These are phyloP conservation scores for Suhomyces emberorum DNA, from an alignment of 805 yeast species.

Conservation along the genomic window DNA sequence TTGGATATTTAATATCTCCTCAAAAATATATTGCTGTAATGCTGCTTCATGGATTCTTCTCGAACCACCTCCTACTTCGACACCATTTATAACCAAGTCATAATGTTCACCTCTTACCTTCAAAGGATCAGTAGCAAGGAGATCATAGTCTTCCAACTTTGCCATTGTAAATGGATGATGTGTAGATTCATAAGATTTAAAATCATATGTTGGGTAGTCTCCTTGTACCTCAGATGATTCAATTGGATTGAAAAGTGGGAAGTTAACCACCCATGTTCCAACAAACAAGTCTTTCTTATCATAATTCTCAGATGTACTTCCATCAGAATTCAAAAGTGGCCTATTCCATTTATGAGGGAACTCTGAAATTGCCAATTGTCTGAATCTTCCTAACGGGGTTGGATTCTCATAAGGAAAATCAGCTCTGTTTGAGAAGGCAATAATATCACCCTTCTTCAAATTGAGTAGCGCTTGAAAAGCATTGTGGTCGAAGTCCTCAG, in stretches of 20 bases:
- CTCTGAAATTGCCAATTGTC: slow-evolving; percentile 66
- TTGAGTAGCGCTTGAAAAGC: slow-evolving; percentile 27
- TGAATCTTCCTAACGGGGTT: slow-evolving; percentile 84
- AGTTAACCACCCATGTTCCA: slow-evolving; percentile 84
- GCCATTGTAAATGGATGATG: slow-evolving; percentile 99
- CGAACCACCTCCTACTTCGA: slow-evolving; percentile 96
- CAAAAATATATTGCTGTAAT: slow-evolving; percentile 71
- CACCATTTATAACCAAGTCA: slow-evolving; percentile 90
- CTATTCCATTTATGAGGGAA: slow-evolving; percentile 53
- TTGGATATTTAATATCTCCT: slow-evolving; percentile 55
- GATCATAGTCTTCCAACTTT: slow-evolving; percentile 60
- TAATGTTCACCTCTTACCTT: slow-evolving; percentile 84
- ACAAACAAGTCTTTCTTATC: slow-evolving; percentile 43
- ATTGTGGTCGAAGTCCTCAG: slow-evolving; percentile 13
- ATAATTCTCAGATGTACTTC: slow-evolving; percentile 7
- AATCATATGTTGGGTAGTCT: slow-evolving; percentile 63
- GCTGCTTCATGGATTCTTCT: slow-evolving; percentile 87
- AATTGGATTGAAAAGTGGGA: slow-evolving; percentile 84
- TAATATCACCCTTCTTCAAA: slow-evolving; percentile 63
- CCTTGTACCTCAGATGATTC: slow-evolving; percentile 31
- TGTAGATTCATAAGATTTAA: slow-evolving; percentile 54
- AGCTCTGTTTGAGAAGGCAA: slow-evolving; percentile 79
- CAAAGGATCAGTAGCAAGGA: slow-evolving; percentile 53
- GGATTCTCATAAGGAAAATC: slow-evolving; percentile 80
- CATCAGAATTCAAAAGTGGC: slow-evolving; percentile 15